phyloP scores from a whole-genome alignment of 768 basidiomycete genomes.

The Mycena epipterygia region DNA sequence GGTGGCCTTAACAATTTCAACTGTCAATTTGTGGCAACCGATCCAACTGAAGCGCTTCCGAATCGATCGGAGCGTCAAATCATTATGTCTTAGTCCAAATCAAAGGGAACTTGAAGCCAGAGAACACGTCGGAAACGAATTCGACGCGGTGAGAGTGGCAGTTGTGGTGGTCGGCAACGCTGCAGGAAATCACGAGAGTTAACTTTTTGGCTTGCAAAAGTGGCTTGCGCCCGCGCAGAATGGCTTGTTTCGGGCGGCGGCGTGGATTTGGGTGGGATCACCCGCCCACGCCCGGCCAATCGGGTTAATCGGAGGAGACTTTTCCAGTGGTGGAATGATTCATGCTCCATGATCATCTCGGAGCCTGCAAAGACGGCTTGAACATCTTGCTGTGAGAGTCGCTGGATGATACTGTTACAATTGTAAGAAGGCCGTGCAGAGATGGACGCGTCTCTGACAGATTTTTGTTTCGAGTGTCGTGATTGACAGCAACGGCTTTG shows the following conservation, averaged over 20 bases:
- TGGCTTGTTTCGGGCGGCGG: too few relatives aligned
- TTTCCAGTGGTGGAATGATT: background rate
- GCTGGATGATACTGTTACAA: background rate
- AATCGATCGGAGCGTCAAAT: conserved; percentile 8
- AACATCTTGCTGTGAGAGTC: background rate
- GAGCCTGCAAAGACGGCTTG: background rate
- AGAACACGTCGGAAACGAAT: conserved; percentile 5
- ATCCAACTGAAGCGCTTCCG: conserved; percentile 13
- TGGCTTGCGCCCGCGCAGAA: too few relatives aligned
- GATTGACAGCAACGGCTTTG: background rate
- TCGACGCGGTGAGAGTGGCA: conserved; percentile 1
- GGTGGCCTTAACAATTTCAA: conserved; percentile 18
- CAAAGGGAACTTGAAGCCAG: background rate
- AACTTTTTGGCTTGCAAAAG: too few relatives aligned
- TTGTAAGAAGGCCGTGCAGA: background rate
- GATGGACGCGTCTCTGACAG: background rate
- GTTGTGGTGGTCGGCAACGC: too few relatives aligned
- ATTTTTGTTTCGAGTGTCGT: background rate
- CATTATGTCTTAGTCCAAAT: conserved; percentile 8
- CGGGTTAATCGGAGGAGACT: too few relatives aligned
- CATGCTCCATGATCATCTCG: background rate
- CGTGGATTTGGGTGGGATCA: too few relatives aligned
- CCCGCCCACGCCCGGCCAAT: too few relatives aligned
- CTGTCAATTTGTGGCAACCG: conserved; percentile 26
- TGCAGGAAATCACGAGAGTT: too few relatives aligned